Evolutionary conservation across 495 filamentous ascomycete species (phyloP).

Genomic region (Halenospora varia): DNA sequence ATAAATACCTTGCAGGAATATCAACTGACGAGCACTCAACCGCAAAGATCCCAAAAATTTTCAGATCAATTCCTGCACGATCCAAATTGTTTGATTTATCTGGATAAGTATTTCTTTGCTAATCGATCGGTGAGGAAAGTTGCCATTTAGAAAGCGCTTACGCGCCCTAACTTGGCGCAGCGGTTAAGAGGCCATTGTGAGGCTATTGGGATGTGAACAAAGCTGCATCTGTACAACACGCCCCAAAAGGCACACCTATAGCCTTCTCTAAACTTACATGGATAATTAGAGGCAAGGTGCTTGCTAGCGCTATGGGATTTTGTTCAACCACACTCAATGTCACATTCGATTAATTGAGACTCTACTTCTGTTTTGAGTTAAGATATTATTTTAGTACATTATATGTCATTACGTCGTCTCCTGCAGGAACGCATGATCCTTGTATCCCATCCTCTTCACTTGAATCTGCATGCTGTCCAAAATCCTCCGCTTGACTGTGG

Average conservation of each 20-base stretch:
- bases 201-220: neutral
- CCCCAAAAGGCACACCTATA: too few relatives aligned
- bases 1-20: too few relatives aligned
- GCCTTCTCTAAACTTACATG: too few relatives aligned
- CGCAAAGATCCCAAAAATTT: too few relatives aligned
- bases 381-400: too few relatives aligned
- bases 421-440: slow-evolving; percentile 39
- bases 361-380: too few relatives aligned
- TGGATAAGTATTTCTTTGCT: neutral
- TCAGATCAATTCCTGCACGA: too few relatives aligned
- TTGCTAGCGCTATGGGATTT: too few relatives aligned
- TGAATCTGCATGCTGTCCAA: slow-evolving; percentile 76
- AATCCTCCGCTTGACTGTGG: slow-evolving; percentile 55
- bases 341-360: neutral
- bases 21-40: too few relatives aligned
- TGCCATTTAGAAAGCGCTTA: neutral
- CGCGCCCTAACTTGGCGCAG: neutral
- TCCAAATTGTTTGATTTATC: too few relatives aligned
- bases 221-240: neutral
- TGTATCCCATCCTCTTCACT: slow-evolving; percentile 50
- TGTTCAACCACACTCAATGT: neutral
- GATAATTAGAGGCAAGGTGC: too few relatives aligned
- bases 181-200: neutral
- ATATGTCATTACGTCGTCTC: slow-evolving; percentile 21
- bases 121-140: neutral